Conservation (phyloP, 352 stramenopile species). For the Globisporangium paroecandrum region DNA sequence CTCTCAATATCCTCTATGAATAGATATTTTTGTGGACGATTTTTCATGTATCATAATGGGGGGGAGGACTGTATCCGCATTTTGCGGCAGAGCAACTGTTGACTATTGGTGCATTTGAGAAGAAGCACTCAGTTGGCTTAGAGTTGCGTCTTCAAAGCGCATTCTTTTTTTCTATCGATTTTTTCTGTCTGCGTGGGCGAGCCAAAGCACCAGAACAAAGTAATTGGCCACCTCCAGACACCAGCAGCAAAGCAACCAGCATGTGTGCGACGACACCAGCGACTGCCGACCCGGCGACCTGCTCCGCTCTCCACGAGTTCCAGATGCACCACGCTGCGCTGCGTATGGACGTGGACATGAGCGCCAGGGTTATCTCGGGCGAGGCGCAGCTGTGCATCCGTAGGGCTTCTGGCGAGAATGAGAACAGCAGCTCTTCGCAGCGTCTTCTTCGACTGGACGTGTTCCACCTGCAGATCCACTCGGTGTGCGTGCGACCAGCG, state of each 20-base stretch:
- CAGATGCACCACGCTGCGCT: slow-evolving; percentile 50
- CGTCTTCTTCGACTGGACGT: slow-evolving; percentile 52
- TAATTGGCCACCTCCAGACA: background rate
- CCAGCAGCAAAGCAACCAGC: background rate
- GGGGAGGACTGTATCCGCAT: too few species aligned
- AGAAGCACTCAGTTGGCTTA: too few species aligned
- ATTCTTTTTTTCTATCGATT: too few species aligned
- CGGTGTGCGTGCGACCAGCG: slow-evolving; percentile 18
- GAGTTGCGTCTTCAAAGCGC: too few species aligned
- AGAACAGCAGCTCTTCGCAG: slow-evolving; percentile 3
- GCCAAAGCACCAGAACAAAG: background rate
- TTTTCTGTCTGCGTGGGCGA: background rate
- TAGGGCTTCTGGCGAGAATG: slow-evolving; percentile 12
- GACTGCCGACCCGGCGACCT: slow-evolving; percentile 57
- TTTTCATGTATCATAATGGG: too few species aligned
- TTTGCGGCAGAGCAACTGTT: too few species aligned
- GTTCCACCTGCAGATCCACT: slow-evolving; percentile 54
- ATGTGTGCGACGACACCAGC: slow-evolving; percentile 6
- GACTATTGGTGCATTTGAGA: too few species aligned
- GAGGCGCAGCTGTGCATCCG: slow-evolving; percentile 38
- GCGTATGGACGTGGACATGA: slow-evolving; percentile 47
- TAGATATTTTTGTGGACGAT: too few species aligned
- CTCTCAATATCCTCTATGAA: too few species aligned
- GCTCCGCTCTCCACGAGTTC: slow-evolving; percentile 45
- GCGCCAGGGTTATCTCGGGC: slow-evolving; percentile 21